Conservation (phyloP, 805 yeast species). For the Vanderwaltozyma yarrowii region DNA sequence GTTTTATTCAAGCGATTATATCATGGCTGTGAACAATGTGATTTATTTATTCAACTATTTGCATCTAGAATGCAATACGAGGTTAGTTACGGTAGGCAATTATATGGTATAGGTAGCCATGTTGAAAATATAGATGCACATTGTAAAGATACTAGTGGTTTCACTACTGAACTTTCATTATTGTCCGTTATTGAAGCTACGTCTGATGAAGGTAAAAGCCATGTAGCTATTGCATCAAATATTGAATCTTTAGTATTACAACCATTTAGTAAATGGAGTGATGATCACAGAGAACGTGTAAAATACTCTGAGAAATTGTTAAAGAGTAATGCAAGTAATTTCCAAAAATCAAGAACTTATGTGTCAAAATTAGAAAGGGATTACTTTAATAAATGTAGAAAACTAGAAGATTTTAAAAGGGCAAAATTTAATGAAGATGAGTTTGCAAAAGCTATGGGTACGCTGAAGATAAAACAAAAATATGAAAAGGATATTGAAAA, state of each 20-base stretch:
- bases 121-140: conserved; percentile 12
- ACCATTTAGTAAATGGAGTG: conserved; percentile 69
- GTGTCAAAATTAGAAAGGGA: conserved; percentile 48
- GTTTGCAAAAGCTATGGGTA: conserved; percentile 14
- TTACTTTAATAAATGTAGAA: conserved; percentile 69
- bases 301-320: conserved; percentile 49
- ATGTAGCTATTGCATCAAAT: conserved; percentile 50
- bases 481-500: conserved; percentile 16
- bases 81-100: conserved; percentile 47
- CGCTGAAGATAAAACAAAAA: conserved; percentile 15
- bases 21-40: conserved; percentile 61
- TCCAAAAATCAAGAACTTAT: conserved; percentile 35
- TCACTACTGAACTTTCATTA: conserved; percentile 33
- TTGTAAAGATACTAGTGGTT: conserved; percentile 24
- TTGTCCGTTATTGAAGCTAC: conserved; percentile 38
- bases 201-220: conserved; percentile 58
- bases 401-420: conserved; percentile 49
- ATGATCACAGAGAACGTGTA: conserved; percentile 58
- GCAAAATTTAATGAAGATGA: conserved; percentile 15
- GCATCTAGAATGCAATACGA: conserved; percentile 66
- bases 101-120: conserved; percentile 25
- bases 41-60: conserved; percentile 55
- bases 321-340: conserved; percentile 40
- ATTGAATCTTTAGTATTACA: conserved; percentile 50
- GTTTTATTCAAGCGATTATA: conserved; percentile 42